Base-by-base conservation (phyloP, 2,329 filamentous ascomycete species). In the Aspergillus uvarum region DNA sequence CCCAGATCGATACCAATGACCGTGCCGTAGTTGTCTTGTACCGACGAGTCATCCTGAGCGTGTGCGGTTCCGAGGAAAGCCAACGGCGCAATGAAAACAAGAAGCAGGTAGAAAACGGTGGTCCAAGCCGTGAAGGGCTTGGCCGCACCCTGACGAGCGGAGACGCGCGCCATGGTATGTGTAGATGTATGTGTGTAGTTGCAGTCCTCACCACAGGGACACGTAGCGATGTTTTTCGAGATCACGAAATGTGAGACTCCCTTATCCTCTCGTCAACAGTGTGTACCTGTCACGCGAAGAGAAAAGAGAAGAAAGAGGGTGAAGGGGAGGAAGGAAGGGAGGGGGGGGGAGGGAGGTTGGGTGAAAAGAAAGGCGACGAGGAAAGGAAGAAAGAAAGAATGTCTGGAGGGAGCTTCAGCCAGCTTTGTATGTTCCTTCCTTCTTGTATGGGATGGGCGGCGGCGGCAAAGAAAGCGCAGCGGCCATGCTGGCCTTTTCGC, bases 1-100 rank as follows among this genome's bases (percentile, higher is more conserved):
- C 92, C 92, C 76, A 96, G 80, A 88, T 96, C 92, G 81, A 96
- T 96, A 87, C 92, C 92, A 73, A 96, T 93, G 70, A 96, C 83
- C 72, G 89, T 94, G 76, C 92, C 92, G 79, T 91, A 91, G 74
- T 86, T 89, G 60, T 93, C 88, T 69, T 83, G 82, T 67, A 84
- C 83, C 71, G 92, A 88, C 66, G 26, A 29, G 24, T 91, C 86
- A 59, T 89, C 87, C 63, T 89, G 86, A 63, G 89, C 94, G 68
- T 88, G 85, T 69, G 84, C 88, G 66, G 84, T 84, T 79, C 89
- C 87, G 69, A 96, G 86, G 75, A 98, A 89, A 67, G 92, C 89
- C 74, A 96, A 84, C 69, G 93, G 92, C 66, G 90, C 85, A 71
- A 88, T 87, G 72, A 99, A 91, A 68, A 98, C 87, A 66, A 96